Evolutionary conservation across 2,329 filamentous ascomycete genomes (phyloP), one percentile per base, ranked within the genome.

Genomic region (Penicillium sp.): DNA sequence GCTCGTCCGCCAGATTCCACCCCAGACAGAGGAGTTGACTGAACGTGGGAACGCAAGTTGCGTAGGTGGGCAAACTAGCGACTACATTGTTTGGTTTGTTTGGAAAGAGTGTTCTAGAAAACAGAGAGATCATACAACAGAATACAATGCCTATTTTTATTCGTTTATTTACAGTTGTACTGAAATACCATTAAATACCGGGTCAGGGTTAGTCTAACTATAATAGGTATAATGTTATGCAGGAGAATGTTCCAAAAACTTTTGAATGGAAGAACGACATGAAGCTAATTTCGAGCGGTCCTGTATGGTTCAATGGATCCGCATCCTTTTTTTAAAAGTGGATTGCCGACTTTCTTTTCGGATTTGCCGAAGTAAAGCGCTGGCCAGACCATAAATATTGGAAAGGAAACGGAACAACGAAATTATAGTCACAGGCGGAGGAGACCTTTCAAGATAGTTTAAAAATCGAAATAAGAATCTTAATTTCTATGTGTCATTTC

Each of bases 91-190:
- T 45, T 45, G 39, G 19, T 19, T 37, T 36, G 29, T 51, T 51
- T 51, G 39, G 28, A 46, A 26, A n/a, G n/a, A 40, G 21, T 40
- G 31, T 18, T 45, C 21, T 51, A 18, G 37, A 50, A 26, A 33
- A 18, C 50, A 6, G 28, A 52, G n/a, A 26, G 26, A 11, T n/a
- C 42, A 29, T 40, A 52, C 43, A 40, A 19, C 18, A 37, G 8
- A n/a, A 19, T 29, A 51, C 34, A 43, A 48, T 28, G 28, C 18
- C 43, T 48, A 51, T 48, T 55, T 51, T 55, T 48, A 51, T 44
- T 39, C 34, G 33, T 18, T 13, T 47, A 48, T 48, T 55, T 51
- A 51, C 43, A 44, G 16, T 26, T 23, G 48, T 55, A 48, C 13
- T 39, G 9, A 10, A 40, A 52, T 55, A 55, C 37, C 37, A 14